phyloP scores from a whole-genome alignment of 257 asterid genomes.

The Plantago elongata region DNA sequence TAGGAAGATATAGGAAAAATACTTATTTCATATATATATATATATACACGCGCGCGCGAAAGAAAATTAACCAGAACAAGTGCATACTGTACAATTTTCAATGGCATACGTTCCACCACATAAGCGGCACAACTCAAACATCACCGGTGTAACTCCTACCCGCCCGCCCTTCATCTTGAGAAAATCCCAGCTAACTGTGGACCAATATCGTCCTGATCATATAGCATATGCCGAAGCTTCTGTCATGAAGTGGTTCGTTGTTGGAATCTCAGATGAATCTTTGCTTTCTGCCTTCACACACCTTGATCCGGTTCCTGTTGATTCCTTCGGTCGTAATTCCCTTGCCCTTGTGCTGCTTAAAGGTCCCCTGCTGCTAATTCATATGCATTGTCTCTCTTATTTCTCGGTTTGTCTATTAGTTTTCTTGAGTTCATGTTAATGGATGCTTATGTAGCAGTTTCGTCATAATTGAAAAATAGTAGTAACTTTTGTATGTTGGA shows the following conservation, averaged over 20 bases:
- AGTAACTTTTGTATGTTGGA: too few species aligned
- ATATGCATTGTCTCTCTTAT: too few species aligned
- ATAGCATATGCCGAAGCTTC: slow-evolving; percentile 26
- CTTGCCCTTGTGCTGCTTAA: slow-evolving; percentile 31
- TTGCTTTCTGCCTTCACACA: slow-evolving; percentile 23
- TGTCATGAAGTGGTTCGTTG: slow-evolving; percentile 42
- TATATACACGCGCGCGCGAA: too few species aligned
- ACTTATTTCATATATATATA: too few species aligned
- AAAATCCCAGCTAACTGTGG: slow-evolving; percentile 9
- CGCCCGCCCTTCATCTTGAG: slow-evolving; percentile 25
- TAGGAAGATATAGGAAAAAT: too few species aligned
- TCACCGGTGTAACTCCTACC: slow-evolving; percentile 18
- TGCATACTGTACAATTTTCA: too few species aligned
- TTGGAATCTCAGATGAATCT: slow-evolving; percentile 32
- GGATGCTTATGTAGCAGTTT: too few species aligned
- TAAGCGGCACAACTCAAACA: slow-evolving; percentile 30
- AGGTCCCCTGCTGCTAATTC: slow-evolving; percentile 8
- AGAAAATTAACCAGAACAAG: too few species aligned
- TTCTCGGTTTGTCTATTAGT: too few species aligned
- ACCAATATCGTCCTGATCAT: slow-evolving; percentile 11
- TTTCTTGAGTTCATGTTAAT: too few species aligned
- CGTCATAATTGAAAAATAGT: too few species aligned
- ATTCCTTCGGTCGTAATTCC: slow-evolving; percentile 20
- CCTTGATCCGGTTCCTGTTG: slow-evolving; percentile 30
- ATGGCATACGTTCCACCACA: slow-evolving; percentile 53